A percentile compares a stretch with the other conserved stretches of the same genome.
phyloP scores from a whole-genome alignment of 148 eudicot species.

The Cornus kousa region DNA sequence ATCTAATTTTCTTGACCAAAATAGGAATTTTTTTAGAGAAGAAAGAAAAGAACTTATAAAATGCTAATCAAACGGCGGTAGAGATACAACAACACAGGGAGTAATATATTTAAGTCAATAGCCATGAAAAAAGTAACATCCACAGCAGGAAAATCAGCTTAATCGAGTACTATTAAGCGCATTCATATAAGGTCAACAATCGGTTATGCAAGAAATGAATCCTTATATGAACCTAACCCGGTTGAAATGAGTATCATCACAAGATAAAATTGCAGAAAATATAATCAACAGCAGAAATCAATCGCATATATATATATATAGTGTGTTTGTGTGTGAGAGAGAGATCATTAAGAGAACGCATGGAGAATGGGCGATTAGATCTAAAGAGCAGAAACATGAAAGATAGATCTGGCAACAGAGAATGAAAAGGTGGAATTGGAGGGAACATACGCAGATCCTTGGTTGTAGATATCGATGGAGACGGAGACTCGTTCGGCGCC shows the following conservation, averaged over 20 bases:
- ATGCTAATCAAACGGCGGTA: no score
- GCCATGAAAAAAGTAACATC: not conserved
- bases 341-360: not conserved
- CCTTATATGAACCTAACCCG: not conserved
- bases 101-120: not conserved
- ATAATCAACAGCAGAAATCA: not conserved
- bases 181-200: not conserved
- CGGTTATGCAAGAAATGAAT: not conserved
- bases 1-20: not conserved
- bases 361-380: not conserved
- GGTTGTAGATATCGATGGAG: slow-evolving; percentile 72
- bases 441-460: slow-evolving; percentile 74
- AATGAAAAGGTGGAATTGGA: not conserved
- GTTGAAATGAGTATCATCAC: not conserved
- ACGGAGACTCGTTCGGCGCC: slow-evolving; percentile 77
- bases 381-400: not conserved
- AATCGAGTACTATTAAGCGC: not conserved
- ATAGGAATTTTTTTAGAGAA: not conserved
- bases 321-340: not conserved
- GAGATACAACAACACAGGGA: no score
- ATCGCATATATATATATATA: not conserved
- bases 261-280: not conserved
- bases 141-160: not conserved
- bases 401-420: slow-evolving; percentile 5
- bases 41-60: no score